These are phyloP conservation scores for Globisporangium irregulare DNA, from an alignment of 352 stramenopile species.

Conservation along the genomic window DNA sequence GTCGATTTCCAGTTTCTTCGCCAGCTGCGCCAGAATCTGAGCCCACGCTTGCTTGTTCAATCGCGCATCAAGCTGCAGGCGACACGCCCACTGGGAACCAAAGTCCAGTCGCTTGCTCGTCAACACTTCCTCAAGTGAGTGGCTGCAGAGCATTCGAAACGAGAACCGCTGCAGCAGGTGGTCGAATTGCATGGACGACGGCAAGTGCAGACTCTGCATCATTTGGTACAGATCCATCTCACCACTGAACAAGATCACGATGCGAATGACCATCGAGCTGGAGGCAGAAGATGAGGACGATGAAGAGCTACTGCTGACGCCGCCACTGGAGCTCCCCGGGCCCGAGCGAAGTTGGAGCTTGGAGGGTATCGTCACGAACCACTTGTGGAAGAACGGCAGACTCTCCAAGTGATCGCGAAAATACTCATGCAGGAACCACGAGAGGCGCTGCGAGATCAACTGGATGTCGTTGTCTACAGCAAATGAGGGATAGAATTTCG, in stretches of 20 bases:
- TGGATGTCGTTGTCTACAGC: slow-evolving; percentile 44
- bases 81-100: slow-evolving; percentile 48
- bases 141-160: slow-evolving; percentile 13
- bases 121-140: slow-evolving; percentile 51
- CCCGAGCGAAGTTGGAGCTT: slow-evolving; percentile 48
- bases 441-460: slow-evolving; percentile 36
- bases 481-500: background rate
- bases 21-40: slow-evolving; percentile 51
- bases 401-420: slow-evolving; percentile 55
- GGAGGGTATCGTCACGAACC: slow-evolving; percentile 55
- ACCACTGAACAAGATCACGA: slow-evolving; percentile 65
- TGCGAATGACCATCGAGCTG: slow-evolving; percentile 35
- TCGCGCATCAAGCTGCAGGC: slow-evolving; percentile 46
- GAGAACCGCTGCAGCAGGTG: slow-evolving; percentile 17
- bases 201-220: slow-evolving; percentile 20
- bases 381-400: slow-evolving; percentile 60
- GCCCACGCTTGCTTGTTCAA: slow-evolving; percentile 52
- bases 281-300: slow-evolving; percentile 17
- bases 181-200: slow-evolving; percentile 25
- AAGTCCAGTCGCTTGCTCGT: slow-evolving; percentile 54
- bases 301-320: slow-evolving; percentile 3
- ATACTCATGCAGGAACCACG: slow-evolving; percentile 54
- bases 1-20: slow-evolving; percentile 36
- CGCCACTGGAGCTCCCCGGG: slow-evolving; percentile 16
- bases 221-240: slow-evolving; percentile 30